Base-by-base conservation (phyloP, 2,329 filamentous ascomycete genomes). In the Metarhizium anisopliae region DNA sequence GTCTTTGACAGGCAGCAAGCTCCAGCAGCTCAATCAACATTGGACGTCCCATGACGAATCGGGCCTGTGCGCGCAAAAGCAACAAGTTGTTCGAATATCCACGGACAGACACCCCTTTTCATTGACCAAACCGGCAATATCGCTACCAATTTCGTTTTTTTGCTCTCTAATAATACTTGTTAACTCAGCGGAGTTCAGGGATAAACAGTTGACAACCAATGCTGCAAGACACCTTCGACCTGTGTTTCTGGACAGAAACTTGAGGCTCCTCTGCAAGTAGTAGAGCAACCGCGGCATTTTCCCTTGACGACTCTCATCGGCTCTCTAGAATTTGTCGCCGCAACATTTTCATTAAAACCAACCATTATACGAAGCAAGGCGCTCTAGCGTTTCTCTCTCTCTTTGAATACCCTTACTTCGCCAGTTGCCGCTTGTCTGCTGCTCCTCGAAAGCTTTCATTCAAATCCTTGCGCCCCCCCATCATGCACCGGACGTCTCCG, bases 401-500 rank as follows among this genome's bases (percentile, higher is more conserved):
- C 3, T 16, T 25, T 6, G 2, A 49, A 20, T 11, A 20, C 16
- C 8, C 35, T 1, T 51, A 20, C 2, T 47, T 51, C 40, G 36
- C 20, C 50, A 13, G 36, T 50, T 50, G 5, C 51, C 32, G 29
- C 54, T 30, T 38, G 47, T 36, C 29, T 50, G 30, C 52, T 47
- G 40, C 42, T 36, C 38, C 16, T 53, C 40, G 35, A n/a, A 29
- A 11, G 16, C 18, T 50, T 50, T 20, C 2, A 47, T 42, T 25
- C 42, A 14, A 32, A 47, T n/a, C 43, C 43, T 50, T 47, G 43
- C 32, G 25, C 38, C 52, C 58, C 47, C 25, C 52, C 14, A 52
- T 51, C 42, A 57, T 60, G 60, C 56, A 43, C 52, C 32, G 50
- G 55, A 53, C 38, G 53, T 57, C 56, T 56, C 58, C 53, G 54